phyloP scores from a whole-genome alignment of 805 yeast genomes.

The Hanseniaspora clermontiae region DNA sequence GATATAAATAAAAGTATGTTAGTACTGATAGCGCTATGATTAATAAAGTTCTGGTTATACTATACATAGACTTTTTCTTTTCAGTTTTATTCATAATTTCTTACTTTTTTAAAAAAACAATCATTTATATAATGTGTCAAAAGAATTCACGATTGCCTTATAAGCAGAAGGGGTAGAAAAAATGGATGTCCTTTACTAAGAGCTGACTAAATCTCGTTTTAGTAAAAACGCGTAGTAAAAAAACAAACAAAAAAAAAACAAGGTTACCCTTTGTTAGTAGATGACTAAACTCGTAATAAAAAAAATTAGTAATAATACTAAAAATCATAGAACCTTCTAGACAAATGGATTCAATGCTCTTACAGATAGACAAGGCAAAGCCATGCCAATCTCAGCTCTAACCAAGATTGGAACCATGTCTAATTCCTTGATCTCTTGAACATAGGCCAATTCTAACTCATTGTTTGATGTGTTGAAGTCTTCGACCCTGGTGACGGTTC shows the following conservation, averaged over 20 bases:
- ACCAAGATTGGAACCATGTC: conserved; percentile 70
- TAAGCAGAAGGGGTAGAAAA: too few relatives aligned
- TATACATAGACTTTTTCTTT: neutral
- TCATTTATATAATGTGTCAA: neutral
- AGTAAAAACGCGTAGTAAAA: too few relatives aligned
- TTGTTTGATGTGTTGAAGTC: conserved; percentile 22
- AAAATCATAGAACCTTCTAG: neutral
- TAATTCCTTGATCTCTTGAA: conserved; percentile 75
- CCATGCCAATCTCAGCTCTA: conserved; percentile 89
- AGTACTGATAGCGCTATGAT: neutral
- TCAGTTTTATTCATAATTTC: neutral
- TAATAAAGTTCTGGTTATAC: neutral
- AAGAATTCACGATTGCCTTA: too few relatives aligned
- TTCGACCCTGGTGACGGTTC: conserved; percentile 47
- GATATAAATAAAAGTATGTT: neutral
- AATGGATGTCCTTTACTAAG: too few relatives aligned
- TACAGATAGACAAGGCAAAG: conserved; percentile 87
- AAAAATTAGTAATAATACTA: neutral
- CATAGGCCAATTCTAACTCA: conserved; percentile 30
- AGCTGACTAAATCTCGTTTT: too few relatives aligned
- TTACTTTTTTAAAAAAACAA: too few relatives aligned
- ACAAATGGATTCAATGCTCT: conserved; percentile 79
- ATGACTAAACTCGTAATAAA: too few relatives aligned
- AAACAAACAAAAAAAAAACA: too few relatives aligned
- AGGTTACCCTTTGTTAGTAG: too few relatives aligned